A percentile compares a stretch with the other conserved stretches of the same genome.
These are phyloP conservation scores for Pleurotus sapidus DNA, from an alignment of 768 basidiomycete species.

Conservation along the genomic window DNA sequence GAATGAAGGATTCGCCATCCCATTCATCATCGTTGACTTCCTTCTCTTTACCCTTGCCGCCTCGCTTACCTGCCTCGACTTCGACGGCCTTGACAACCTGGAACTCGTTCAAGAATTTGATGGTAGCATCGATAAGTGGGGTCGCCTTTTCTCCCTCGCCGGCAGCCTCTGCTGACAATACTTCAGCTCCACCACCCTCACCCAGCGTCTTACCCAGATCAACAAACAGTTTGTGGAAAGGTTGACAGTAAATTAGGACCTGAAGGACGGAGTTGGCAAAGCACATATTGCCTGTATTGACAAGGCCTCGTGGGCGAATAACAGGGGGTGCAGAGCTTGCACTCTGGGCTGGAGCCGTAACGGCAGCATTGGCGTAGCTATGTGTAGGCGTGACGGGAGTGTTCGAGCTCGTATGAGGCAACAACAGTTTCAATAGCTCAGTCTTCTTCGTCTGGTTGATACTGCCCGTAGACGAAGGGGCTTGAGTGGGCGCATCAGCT, in stretches of 20 bases:
- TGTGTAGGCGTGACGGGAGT: constrained; percentile 15
- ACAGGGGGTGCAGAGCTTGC: constrained; percentile 13
- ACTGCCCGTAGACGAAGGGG: constrained; percentile 20
- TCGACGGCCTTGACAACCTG: constrained; percentile 21
- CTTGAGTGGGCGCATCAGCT: constrained; percentile 31
- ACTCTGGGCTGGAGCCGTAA: constrained; percentile 10
- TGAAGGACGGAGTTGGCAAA: constrained; percentile 96
- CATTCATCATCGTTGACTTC: constrained; percentile 40
- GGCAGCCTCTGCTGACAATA: constrained; percentile 22
- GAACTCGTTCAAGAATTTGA: constrained; percentile 81
- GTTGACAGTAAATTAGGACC: constrained; percentile 84
- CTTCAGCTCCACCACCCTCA: constrained; percentile 20
- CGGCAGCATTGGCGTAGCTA: constrained; percentile 17
- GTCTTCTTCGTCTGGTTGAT: constrained; percentile 37
- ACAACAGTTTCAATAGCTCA: constrained; percentile 56
- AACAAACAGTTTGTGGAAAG: constrained; percentile 76
- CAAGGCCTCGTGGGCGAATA: constrained; percentile 73
- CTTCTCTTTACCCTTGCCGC: constrained; percentile 36
- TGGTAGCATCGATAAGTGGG: constrained; percentile 65
- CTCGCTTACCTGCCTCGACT: constrained; percentile 23
- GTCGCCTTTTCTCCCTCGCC: constrained; percentile 29
- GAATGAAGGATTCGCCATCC: constrained; percentile 71
- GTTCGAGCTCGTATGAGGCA: constrained; percentile 19
- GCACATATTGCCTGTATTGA: constrained; percentile 97
- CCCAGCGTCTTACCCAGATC: constrained; percentile 59